Evolutionary conservation across 495 filamentous ascomycete species (phyloP).

Genomic region (Aspergillus asperescens): DNA sequence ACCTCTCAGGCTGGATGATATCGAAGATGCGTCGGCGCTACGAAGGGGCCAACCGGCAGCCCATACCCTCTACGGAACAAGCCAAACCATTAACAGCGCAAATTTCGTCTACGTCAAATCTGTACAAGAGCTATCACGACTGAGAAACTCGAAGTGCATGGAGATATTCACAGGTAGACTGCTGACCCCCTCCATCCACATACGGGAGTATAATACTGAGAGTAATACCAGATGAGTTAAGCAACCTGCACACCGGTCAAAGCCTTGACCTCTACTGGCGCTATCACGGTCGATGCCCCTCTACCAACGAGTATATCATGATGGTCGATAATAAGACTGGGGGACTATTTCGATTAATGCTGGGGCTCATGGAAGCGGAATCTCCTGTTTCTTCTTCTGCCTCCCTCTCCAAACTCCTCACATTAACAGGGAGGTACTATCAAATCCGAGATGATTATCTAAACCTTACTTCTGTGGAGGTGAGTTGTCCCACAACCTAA

Average conservation of each 20-base stretch:
- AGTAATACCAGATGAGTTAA: slow-evolving; percentile 44
- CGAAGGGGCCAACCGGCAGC: slow-evolving; percentile 4
- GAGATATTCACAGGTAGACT: not conserved
- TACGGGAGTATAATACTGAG: too few species aligned
- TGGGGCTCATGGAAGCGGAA: not conserved
- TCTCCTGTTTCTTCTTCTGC: not conserved
- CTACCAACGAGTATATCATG: slow-evolving; percentile 1
- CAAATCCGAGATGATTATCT: slow-evolving; percentile 6
- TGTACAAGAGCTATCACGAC: not conserved
- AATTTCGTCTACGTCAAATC: slow-evolving; percentile 1
- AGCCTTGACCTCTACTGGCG: not conserved
- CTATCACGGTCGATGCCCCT: not conserved
- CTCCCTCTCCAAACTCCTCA: not conserved
- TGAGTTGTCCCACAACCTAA: not conserved
- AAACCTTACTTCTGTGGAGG: not conserved
- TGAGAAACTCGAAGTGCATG: not conserved
- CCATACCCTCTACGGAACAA: not conserved
- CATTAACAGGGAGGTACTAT: not conserved
- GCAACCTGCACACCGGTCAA: not conserved
- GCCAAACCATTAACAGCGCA: slow-evolving; percentile 8
- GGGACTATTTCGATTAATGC: not conserved
- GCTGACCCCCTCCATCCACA: too few species aligned
- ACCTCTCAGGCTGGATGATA: slow-evolving; percentile 6
- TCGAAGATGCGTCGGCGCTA: slow-evolving; percentile 1
- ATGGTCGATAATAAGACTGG: slow-evolving; percentile 8